Conservation (phyloP, 768 basidiomycete genomes). For the Suillus subluteus region DNA sequence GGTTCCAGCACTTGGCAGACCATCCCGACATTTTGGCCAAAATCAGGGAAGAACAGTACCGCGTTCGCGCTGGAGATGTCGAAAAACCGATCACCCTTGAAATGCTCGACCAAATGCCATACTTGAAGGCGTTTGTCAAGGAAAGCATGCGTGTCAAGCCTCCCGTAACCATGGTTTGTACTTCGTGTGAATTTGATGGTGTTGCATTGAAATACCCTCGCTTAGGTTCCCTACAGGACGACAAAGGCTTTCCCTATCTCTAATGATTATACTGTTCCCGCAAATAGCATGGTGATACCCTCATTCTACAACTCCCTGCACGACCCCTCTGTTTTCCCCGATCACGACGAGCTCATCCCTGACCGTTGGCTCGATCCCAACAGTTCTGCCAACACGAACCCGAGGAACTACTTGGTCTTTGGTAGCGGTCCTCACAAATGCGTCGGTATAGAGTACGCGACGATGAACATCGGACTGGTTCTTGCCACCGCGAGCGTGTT, state of each 20-base stretch:
- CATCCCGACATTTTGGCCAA: conserved; percentile 87
- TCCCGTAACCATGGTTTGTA: conserved; percentile 89
- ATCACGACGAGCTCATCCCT: conserved; percentile 81
- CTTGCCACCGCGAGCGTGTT: conserved; percentile 80
- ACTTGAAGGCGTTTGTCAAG: conserved; percentile 90
- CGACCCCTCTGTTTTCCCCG: conserved; percentile 84
- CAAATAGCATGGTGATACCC: conserved; percentile 92
- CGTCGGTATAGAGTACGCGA: conserved; percentile 91
- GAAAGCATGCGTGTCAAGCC: conserved; percentile 92
- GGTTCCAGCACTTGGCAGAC: conserved; percentile 95
- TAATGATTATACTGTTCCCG: conserved; percentile 89
- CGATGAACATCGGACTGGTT: conserved; percentile 85
- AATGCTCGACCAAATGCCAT: conserved; percentile 90
- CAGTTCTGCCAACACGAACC: conserved; percentile 78
- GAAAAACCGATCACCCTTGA: conserved; percentile 83
- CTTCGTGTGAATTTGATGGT: neutral
- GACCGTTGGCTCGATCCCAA: conserved; percentile 92
- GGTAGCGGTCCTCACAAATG: conserved; percentile 93
- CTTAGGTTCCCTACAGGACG: conserved; percentile 89
- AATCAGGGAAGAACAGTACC: conserved; percentile 88
- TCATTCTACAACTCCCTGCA: conserved; percentile 93
- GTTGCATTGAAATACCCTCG: conserved; percentile 17
- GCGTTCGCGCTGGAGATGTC: conserved; percentile 76
- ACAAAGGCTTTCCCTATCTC: conserved; percentile 91
- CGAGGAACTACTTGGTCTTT: conserved; percentile 95